Percentiles rank a stretch among this genome's conserved stretches.
Conservation (phyloP, 2,329 filamentous ascomycete species). For the Fusarium staphyleae region DNA sequence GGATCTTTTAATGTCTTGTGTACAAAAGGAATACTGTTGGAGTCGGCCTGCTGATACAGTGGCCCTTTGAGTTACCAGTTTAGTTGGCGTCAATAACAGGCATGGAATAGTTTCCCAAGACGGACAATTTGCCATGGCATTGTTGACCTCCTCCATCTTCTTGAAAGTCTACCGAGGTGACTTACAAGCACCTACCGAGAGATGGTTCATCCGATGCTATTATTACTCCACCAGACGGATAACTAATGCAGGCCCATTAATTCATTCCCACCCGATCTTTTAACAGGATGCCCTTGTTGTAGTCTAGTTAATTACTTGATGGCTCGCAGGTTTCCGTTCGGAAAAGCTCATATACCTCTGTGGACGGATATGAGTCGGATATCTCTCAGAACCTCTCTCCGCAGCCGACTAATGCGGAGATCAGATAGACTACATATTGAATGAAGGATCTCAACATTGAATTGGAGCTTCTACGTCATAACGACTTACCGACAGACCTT, state of each 20-base stretch:
- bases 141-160: neutral
- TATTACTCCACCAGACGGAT: neutral
- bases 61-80: conserved; percentile 1
- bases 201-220: neutral
- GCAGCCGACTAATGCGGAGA: conserved; percentile 26
- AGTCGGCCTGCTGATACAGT: neutral
- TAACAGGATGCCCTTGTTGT: neutral
- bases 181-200: neutral
- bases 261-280: neutral
- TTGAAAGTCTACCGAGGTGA: neutral
- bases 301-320: too few relatives aligned
- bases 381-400: conserved; percentile 30
- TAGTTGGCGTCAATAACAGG: neutral
- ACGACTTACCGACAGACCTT: neutral
- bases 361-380: conserved; percentile 9
- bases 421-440: conserved; percentile 6
- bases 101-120: neutral
- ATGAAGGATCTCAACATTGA: neutral
- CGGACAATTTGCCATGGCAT: conserved; percentile 10
- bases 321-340: too few relatives aligned
- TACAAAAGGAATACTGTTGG: conserved; percentile 27
- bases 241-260: neutral
- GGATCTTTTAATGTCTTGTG: conserved; percentile 6
- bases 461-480: neutral
- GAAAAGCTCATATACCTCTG: neutral